Percentiles rank a stretch among this genome's conserved stretches.
Evolutionary conservation across 169 alveolate species (phyloP).

Genomic region (Blepharisma undulans): DNA sequence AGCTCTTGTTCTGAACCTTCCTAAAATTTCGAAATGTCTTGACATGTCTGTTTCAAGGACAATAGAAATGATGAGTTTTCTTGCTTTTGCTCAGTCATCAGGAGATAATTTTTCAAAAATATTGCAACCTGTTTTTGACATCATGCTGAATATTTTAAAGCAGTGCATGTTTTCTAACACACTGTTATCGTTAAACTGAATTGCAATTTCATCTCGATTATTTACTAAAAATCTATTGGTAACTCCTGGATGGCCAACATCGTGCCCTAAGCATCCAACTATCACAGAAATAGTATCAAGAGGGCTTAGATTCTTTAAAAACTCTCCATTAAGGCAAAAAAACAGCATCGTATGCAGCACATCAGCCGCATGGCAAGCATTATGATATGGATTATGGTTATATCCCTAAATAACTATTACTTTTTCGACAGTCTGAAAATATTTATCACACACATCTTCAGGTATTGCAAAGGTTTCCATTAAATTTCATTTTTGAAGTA

Average conservation of each 20-base stretch:
- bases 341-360: slow-evolving; percentile 47
- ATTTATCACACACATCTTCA: slow-evolving; percentile 6
- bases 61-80: slow-evolving; percentile 89
- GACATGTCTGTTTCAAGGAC: slow-evolving; percentile 93
- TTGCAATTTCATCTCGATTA: slow-evolving; percentile 58
- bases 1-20: slow-evolving; percentile 76
- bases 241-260: slow-evolving; percentile 52
- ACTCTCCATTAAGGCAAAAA: slow-evolving; percentile 33
- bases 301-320: slow-evolving; percentile 10
- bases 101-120: slow-evolving; percentile 60
- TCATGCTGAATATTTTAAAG: slow-evolving; percentile 84
- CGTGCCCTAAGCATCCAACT: slow-evolving; percentile 51
- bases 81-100: slow-evolving; percentile 59
- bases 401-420: slow-evolving; percentile 27
- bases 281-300: slow-evolving; percentile 35
- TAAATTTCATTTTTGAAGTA: not conserved
- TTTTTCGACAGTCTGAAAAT: slow-evolving; percentile 22
- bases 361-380: slow-evolving; percentile 56
- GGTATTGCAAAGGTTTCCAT: not conserved
- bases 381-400: slow-evolving; percentile 47
- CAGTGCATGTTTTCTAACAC: slow-evolving; percentile 94
- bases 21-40: slow-evolving; percentile 88
- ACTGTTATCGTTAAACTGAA: slow-evolving; percentile 91
- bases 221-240: slow-evolving; percentile 56
- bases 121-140: slow-evolving; percentile 61